Conservation (phyloP, 1,284 basidiomycete species). For the Heterobasidion annosum region DNA sequence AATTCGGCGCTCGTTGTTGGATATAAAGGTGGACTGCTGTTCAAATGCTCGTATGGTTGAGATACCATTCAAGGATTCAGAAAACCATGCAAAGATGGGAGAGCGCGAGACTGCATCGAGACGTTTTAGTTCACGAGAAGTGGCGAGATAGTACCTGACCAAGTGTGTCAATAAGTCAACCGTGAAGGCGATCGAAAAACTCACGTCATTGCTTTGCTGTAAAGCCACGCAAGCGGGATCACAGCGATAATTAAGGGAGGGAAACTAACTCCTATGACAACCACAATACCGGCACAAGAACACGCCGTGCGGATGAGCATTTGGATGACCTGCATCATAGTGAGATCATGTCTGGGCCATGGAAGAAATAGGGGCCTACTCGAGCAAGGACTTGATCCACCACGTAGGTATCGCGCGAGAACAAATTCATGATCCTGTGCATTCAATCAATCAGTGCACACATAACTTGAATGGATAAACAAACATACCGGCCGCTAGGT, state of each 20-base stretch:
- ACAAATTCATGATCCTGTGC: constrained; percentile 73
- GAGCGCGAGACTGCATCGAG: constrained; percentile 86
- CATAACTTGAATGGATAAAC: background rate
- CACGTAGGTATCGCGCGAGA: constrained; percentile 90
- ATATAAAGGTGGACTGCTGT: constrained; percentile 67
- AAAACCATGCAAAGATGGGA: constrained; percentile 88
- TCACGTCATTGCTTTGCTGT: constrained; percentile 69
- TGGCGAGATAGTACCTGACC: constrained; percentile 79
- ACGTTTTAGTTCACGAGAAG: constrained; percentile 87
- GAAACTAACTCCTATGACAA: constrained; percentile 75
- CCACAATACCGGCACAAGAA: constrained; percentile 62
- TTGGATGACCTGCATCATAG: constrained; percentile 45
- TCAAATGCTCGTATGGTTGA: constrained; percentile 81
- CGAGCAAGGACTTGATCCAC: constrained; percentile 78
- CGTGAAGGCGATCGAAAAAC: background rate
- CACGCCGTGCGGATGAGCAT: constrained; percentile 55
- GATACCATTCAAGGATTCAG: constrained; percentile 79
- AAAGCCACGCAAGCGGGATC: constrained; percentile 69
- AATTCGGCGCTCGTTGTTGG: constrained; percentile 71
- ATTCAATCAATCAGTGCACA: background rate
- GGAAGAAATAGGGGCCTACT: constrained; percentile 21
- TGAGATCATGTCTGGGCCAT: background rate
- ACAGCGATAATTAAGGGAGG: constrained; percentile 77
- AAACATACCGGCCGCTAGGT: constrained; percentile 61
- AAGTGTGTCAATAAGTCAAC: constrained; percentile 13